A percentile compares a stretch with the other conserved stretches of the same genome.
Evolutionary conservation across 1,139 yeast genomes (phyloP).

Genomic region (Groenewaldozyma sp.): DNA sequence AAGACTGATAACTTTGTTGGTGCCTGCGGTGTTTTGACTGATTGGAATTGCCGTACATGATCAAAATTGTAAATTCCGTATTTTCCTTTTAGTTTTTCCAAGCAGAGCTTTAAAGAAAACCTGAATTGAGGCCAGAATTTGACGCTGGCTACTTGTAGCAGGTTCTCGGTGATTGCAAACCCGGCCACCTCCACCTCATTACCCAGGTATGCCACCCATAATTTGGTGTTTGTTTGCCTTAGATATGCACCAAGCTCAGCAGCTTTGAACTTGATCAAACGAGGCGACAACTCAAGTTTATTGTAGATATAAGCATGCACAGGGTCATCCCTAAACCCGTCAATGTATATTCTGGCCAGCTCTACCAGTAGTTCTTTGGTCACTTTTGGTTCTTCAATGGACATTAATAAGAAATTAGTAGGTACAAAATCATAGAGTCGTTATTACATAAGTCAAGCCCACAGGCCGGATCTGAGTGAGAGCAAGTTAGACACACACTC

Average conservation of each 20-base stretch:
- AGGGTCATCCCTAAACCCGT: conserved; percentile 7
- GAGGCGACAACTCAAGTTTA: too few relatives aligned
- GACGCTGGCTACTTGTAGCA: too few relatives aligned
- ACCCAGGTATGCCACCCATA: neutral
- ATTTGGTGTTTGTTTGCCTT: neutral
- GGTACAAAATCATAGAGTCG: too few relatives aligned
- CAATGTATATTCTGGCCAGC: conserved; percentile 6
- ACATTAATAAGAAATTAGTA: too few relatives aligned
- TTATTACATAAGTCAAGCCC: too few relatives aligned
- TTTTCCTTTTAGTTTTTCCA: neutral
- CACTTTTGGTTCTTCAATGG: neutral
- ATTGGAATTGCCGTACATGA: neutral
- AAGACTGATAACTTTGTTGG: conserved; percentile 5
- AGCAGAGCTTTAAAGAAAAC: neutral
- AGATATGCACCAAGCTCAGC: neutral
- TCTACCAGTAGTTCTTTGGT: neutral
- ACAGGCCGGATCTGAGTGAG: conserved; percentile 21
- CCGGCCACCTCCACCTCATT: neutral
- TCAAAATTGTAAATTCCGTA: neutral
- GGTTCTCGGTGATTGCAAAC: conserved; percentile 1
- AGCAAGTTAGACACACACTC: conserved; percentile 27
- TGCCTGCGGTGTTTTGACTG: neutral
- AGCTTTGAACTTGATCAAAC: neutral
- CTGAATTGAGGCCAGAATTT: too few relatives aligned
- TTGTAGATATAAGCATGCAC: conserved; percentile 7